These are phyloP conservation scores for Eimeria necatrix DNA, from an alignment of 169 alveolate species.

Conservation along the genomic window DNA sequence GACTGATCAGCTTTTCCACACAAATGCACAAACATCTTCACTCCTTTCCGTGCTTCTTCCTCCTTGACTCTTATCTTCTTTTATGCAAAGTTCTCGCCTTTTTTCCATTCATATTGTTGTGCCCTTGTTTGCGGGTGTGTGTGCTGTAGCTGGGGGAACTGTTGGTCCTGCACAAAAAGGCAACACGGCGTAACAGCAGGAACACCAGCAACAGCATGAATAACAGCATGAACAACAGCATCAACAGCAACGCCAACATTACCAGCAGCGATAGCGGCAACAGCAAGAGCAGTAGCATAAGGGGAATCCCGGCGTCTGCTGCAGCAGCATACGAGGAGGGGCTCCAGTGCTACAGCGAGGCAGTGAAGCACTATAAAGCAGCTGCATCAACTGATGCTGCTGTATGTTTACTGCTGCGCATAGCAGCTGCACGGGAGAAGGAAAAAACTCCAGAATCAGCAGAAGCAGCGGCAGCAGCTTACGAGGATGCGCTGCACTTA, in stretches of 20 bases:
- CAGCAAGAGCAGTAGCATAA: conserved; percentile 1
- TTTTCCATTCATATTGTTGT: background rate
- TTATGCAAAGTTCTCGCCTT: background rate
- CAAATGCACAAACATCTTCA: no score
- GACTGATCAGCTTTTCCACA: background rate
- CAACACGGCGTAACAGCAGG: conserved; percentile 35
- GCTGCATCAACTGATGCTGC: background rate
- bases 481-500: conserved; percentile 42
- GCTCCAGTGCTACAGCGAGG: conserved; percentile 15
- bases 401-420: background rate
- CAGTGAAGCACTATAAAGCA: background rate
- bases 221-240: no score
- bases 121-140: background rate
- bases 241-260: no score
- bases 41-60: background rate
- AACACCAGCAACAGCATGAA: background rate
- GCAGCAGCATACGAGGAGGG: conserved; percentile 65
- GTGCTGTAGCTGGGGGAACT: conserved; percentile 58
- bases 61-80: background rate
- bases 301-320: background rate
- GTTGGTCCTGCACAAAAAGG: conserved; percentile 17
- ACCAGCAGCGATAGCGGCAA: background rate
- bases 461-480: background rate
- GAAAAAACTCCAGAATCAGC: background rate
- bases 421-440: conserved; percentile 1